phyloP scores from a whole-genome alignment of 768 basidiomycete species.

The Tulasnella sp. region DNA sequence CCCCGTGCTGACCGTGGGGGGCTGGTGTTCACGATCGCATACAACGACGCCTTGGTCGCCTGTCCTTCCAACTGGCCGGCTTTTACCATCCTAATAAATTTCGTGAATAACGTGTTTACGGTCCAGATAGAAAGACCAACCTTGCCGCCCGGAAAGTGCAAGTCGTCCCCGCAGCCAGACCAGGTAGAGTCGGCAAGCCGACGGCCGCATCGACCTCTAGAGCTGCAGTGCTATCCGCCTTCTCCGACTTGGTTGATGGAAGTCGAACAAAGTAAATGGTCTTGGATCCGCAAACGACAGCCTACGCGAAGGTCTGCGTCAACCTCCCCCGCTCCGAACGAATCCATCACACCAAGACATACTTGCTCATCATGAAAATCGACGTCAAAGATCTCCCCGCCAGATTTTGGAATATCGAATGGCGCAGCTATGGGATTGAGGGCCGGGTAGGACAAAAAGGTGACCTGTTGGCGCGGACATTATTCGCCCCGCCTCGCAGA shows the following conservation, averaged over 20 bases:
- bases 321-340: neutral
- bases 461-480: slow-evolving; percentile 33
- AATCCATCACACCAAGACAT: slow-evolving; percentile 17
- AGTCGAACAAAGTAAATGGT: slow-evolving; percentile 1
- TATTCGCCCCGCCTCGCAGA: slow-evolving; percentile 11
- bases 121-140: slow-evolving; percentile 23
- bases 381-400: slow-evolving; percentile 78
- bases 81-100: neutral
- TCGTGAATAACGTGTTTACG: neutral
- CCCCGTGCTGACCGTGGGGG: slow-evolving; percentile 43
- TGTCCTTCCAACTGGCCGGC: neutral
- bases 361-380: slow-evolving; percentile 63
- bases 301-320: neutral
- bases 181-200: slow-evolving; percentile 24
- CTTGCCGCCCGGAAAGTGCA: slow-evolving; percentile 48
- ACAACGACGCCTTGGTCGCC: slow-evolving; percentile 37
- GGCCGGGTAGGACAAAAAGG: slow-evolving; percentile 53
- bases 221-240: neutral
- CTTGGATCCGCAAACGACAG: neutral
- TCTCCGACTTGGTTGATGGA: slow-evolving; percentile 5
- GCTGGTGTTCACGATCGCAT: slow-evolving; percentile 59
- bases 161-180: slow-evolving; percentile 28
- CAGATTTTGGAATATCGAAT: slow-evolving; percentile 35
- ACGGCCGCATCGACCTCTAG: slow-evolving; percentile 9
- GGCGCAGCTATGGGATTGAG: slow-evolving; percentile 35